Evolutionary conservation across 1,139 yeast species (phyloP), one percentile per base, ranked within the genome.

Genomic region (Hemisphaericaspora subhashii): DNA sequence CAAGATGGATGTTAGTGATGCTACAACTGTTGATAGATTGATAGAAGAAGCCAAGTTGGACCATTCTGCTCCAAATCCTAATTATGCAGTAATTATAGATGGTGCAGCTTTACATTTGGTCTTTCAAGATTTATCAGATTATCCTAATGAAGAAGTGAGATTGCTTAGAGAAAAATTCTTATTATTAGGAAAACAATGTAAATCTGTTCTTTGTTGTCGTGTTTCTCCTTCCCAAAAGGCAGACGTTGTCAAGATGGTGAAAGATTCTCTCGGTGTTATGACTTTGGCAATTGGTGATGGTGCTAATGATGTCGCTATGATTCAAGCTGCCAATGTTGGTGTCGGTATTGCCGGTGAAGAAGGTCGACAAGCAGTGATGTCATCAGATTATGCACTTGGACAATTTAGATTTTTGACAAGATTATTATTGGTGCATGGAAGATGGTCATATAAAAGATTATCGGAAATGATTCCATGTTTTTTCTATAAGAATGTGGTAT

Each of bases 301-400:
- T 45, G 83, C 85, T 16, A 79, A 79, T 53, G 85, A 79, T 57
- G 85, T 79, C 35, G 82, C 85, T 7, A 79, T 79, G 85, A 79
- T 79, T 47, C 85, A 79, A 57, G 76, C 83, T 8, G 82, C 85
- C 3, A 74, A 79, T 55, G 77, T 79, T 34, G 85, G 85, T 40
- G 77, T 79, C 34, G 85, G 85, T 50, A 79, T 79, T 50, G 85
- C 83, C 4, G 85, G 85, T 45, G 83, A 79, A 58, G 85, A 79
- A 60, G 85, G 85, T 47, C 61, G 84, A 50, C 84, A 79, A 54
- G 84, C 84, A 1, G 84, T 75, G 8, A 79, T 79, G 84, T 76
- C 83, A 2, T 74, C 83, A 1, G 85, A 79, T 57, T 79, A 79
- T 55, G 84, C 81, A n/a, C 62, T 79, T 48, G 84, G 83, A 5